These are phyloP conservation scores for Pseudoneurospora amorphoporcata DNA, from an alignment of 495 filamentous ascomycete species.

Conservation along the genomic window DNA sequence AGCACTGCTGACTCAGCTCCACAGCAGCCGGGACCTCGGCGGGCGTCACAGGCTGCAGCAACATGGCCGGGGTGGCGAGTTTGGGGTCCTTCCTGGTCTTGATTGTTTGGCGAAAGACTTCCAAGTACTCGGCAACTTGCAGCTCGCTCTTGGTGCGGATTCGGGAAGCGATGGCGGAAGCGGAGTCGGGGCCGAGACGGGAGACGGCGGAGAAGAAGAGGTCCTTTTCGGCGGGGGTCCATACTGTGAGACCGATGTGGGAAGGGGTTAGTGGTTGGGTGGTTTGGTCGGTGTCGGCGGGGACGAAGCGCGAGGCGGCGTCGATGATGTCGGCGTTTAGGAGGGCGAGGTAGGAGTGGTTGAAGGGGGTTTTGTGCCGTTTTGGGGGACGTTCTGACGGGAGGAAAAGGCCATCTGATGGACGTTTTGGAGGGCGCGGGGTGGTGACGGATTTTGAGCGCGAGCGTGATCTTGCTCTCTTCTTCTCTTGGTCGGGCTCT, in stretches of 20 bases:
- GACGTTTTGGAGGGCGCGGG: not conserved
- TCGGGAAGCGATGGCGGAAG: constrained; percentile 47
- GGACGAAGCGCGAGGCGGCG: constrained; percentile 20
- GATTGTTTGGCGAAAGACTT: constrained; percentile 42
- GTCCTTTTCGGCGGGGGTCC: constrained; percentile 61
- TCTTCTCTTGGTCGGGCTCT: not conserved
- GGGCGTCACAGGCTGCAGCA: constrained; percentile 11
- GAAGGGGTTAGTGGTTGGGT: constrained; percentile 18
- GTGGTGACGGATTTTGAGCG: not conserved
- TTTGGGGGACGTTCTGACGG: constrained; percentile 17
- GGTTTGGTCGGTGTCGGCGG: constrained; percentile 2
- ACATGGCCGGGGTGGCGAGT: not conserved
- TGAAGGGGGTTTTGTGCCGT: constrained; percentile 30
- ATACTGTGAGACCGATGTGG: constrained; percentile 57
- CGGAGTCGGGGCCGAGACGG: constrained; percentile 50
- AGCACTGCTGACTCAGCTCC: constrained; percentile 60
- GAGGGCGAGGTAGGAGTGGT: constrained; percentile 45
- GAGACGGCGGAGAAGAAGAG: constrained; percentile 55
- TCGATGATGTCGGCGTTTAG: constrained; percentile 47
- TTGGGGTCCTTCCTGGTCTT: not conserved
- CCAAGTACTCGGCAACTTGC: constrained; percentile 62
- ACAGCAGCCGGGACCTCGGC: constrained; percentile 58
- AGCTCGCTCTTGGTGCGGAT: constrained; percentile 63
- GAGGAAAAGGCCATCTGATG: not conserved
- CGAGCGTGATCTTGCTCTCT: not conserved